Evolutionary conservation across 106 monocot species (phyloP).

Genomic region (Hemerocallis citrina): DNA sequence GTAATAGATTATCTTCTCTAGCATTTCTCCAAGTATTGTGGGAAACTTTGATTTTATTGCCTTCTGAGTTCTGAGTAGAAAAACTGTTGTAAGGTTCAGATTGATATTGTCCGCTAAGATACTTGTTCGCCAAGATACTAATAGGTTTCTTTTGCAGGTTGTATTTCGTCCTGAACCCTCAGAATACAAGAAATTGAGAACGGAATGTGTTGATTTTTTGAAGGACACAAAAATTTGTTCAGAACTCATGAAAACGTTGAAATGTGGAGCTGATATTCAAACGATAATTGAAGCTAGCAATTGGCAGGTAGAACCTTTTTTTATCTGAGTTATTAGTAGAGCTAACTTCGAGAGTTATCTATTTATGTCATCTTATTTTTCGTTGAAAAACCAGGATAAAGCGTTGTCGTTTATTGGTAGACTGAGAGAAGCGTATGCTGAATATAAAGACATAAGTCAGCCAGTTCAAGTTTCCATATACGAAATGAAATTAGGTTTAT

Average conservation of each 20-base stretch:
- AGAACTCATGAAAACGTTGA: constrained; percentile 24
- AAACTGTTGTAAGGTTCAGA: no score
- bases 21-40: no score
- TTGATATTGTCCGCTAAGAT: no score
- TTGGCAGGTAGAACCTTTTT: constrained; percentile 99
- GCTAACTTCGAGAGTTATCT: no score
- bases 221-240: constrained; percentile 22
- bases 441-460: constrained; percentile 71
- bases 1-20: no score
- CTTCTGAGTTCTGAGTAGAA: no score
- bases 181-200: constrained; percentile 43
- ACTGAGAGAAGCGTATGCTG: constrained; percentile 54
- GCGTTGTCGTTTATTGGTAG: constrained; percentile 48
- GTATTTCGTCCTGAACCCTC: constrained; percentile 60
- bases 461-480: constrained; percentile 88
- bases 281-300: constrained; percentile 27
- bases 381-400: constrained; percentile 34
- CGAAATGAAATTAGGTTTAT: constrained; percentile 86
- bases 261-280: constrained; percentile 11
- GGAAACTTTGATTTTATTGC: no score
- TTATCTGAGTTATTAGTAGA: no score
- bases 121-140: no score
- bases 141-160: constrained; percentile 38
- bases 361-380: background rate
- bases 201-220: constrained; percentile 32